These are phyloP conservation scores for Naganishia antarctica DNA, from an alignment of 768 basidiomycete species.

Conservation along the genomic window DNA sequence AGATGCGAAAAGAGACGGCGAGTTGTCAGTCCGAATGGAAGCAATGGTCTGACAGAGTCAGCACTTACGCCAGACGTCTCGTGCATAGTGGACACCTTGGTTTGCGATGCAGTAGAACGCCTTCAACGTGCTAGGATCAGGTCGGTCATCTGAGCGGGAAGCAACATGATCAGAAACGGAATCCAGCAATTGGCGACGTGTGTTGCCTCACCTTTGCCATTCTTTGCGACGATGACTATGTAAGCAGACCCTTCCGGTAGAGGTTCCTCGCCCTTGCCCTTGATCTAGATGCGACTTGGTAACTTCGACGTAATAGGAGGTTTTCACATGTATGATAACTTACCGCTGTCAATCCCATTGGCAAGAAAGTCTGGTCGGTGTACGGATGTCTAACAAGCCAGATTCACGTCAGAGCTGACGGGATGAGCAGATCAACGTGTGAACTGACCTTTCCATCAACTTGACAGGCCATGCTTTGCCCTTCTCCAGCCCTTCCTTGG, in stretches of 20 bases:
- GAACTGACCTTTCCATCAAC: constrained; percentile 63
- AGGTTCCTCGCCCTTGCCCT: constrained; percentile 52
- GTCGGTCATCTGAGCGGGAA: constrained; percentile 59
- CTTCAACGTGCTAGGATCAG: constrained; percentile 67
- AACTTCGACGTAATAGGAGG: background rate
- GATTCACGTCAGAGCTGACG: background rate
- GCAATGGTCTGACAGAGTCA: constrained; percentile 34
- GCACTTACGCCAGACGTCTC: constrained; percentile 80
- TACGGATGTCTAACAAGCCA: constrained; percentile 62
- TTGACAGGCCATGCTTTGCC: constrained; percentile 59
- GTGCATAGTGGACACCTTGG: constrained; percentile 80
- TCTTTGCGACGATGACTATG: constrained; percentile 81
- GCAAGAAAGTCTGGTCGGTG: constrained; percentile 90
- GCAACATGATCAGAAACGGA: background rate
- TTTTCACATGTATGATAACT: constrained; percentile 19
- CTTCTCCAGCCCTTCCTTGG: constrained; percentile 53
- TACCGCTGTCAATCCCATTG: constrained; percentile 64
- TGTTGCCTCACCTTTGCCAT: constrained; percentile 54
- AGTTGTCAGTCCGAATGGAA: background rate
- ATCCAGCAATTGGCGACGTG: too few relatives aligned
- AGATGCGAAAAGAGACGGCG: too few relatives aligned
- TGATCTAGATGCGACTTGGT: constrained; percentile 42
- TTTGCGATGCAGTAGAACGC: constrained; percentile 73
- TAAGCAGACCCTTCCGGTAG: constrained; percentile 56
- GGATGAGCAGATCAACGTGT: background rate